Conservation (phyloP, 2,329 filamentous ascomycete species). For the Chalaropsis thielavioides region DNA sequence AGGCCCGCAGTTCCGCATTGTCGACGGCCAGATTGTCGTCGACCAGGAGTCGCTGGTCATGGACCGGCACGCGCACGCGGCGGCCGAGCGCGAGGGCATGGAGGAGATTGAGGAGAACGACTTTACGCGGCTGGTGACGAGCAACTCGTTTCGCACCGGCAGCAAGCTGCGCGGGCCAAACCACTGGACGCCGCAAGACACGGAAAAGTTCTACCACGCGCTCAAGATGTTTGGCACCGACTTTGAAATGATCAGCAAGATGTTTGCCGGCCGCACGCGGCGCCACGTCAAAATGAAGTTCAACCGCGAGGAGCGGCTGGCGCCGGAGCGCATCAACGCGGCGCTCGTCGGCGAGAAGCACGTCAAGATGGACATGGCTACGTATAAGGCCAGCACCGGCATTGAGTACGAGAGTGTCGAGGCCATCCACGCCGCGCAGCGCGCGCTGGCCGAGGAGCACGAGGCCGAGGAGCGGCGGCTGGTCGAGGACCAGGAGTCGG, state of each 20-base stretch:
- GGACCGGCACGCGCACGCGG: conserved; percentile 51
- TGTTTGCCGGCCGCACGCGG: conserved; percentile 59
- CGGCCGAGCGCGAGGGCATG: conserved; percentile 36
- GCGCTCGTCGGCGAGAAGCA: conserved; percentile 48
- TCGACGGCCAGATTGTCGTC: conserved; percentile 59
- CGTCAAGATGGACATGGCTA: conserved; percentile 43
- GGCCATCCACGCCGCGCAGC: conserved; percentile 41
- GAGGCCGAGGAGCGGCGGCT: conserved; percentile 31
- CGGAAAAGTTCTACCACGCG: conserved; percentile 61
- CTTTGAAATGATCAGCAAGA: conserved; percentile 62
- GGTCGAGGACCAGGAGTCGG: conserved; percentile 34
- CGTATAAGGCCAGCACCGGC: conserved; percentile 42
- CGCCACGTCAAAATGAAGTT: conserved; percentile 71
- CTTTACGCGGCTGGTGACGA: conserved; percentile 57
- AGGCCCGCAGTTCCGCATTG: conserved; percentile 45
- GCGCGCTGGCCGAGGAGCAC: conserved; percentile 32
- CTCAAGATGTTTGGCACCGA: conserved; percentile 68
- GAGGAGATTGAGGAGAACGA: conserved; percentile 64
- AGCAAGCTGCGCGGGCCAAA: conserved; percentile 50
- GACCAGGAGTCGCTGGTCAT: conserved; percentile 54
- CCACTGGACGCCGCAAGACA: conserved; percentile 56
- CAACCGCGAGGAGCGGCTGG: conserved; percentile 58
- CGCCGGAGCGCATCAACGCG: conserved; percentile 47
- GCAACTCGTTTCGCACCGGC: conserved; percentile 47
- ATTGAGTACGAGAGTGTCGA: conserved; percentile 41